Conservation (phyloP, 768 basidiomycete species). For the Boletus huronensis region DNA sequence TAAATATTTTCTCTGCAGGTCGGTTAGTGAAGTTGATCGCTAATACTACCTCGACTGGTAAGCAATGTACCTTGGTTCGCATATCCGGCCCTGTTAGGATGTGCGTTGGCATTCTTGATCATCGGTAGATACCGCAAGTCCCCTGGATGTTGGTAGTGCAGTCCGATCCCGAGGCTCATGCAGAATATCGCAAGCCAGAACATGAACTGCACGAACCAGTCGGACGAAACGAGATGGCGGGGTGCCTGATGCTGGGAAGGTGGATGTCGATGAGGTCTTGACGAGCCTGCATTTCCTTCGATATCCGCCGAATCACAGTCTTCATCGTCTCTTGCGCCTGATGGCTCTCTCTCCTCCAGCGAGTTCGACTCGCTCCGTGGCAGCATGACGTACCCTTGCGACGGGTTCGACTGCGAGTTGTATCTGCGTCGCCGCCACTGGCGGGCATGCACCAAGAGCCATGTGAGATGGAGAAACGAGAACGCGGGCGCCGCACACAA, state of each 20-base stretch:
- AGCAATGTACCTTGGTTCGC: constrained; percentile 11
- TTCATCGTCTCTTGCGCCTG: background rate
- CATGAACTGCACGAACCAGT: background rate
- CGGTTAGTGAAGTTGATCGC: background rate
- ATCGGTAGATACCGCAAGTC: constrained; percentile 14
- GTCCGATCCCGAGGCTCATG: background rate
- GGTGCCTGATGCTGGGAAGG: background rate
- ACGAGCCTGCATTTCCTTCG: background rate
- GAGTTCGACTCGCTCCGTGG: constrained; percentile 7
- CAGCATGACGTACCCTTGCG: constrained; percentile 8
- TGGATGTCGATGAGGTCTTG: background rate
- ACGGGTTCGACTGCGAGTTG: background rate
- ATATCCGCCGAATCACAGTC: background rate
- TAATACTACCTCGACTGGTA: no score
- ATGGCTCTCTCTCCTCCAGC: background rate
- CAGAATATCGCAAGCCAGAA: constrained; percentile 7
- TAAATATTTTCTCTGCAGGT: constrained; percentile 14
- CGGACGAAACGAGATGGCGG: background rate
- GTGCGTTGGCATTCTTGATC: constrained; percentile 12
- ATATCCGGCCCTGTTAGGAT: constrained; percentile 15
- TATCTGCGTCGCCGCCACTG: background rate
- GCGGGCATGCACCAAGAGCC: background rate
- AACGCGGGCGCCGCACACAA: constrained; percentile 13
- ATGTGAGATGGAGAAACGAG: constrained; percentile 5
- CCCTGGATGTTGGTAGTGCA: constrained; percentile 1